Percentiles rank a stretch among this genome's conserved stretches.
Evolutionary conservation across 768 basidiomycete genomes (phyloP).

Genomic region (Boletellus ananas): DNA sequence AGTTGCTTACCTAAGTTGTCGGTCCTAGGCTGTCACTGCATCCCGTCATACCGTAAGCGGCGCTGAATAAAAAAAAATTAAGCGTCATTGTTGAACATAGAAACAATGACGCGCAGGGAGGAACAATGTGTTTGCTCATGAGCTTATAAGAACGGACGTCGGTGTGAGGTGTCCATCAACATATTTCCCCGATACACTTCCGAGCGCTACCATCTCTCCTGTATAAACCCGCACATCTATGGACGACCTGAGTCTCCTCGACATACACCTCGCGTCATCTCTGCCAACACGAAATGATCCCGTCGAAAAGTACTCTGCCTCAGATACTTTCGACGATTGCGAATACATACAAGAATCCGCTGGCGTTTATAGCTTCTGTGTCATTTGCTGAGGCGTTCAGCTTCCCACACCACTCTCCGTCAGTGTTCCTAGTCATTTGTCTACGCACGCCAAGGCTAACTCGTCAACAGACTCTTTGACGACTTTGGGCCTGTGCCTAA

Average conservation of each 20-base stretch:
- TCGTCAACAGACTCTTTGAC: constrained; percentile 2
- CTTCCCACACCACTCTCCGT: not conserved
- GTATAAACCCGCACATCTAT: not conserved
- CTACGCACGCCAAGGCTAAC: not conserved
- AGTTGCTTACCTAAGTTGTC: not conserved
- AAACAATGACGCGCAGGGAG: not conserved
- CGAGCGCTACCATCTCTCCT: not conserved
- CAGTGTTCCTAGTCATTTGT: not conserved
- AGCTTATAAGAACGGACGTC: too few species aligned
- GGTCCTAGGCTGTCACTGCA: not conserved
- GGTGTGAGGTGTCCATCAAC: not conserved
- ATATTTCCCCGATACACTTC: not conserved
- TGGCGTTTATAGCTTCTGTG: not conserved
- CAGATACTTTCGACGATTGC: constrained; percentile 1
- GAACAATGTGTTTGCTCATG: not conserved
- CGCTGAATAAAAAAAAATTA: not conserved
- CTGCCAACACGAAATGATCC: not conserved
- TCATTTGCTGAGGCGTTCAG: constrained; percentile 1
- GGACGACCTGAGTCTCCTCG: constrained; percentile 2
- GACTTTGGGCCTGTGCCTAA: not conserved
- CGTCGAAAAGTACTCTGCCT: not conserved
- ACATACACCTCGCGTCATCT: not conserved
- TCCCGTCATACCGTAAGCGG: not conserved
- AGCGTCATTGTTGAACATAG: not conserved
- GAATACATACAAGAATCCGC: not conserved